Base-by-base conservation (phyloP, 345 rosid genomes). In the Mallotus nudiflorus region DNA sequence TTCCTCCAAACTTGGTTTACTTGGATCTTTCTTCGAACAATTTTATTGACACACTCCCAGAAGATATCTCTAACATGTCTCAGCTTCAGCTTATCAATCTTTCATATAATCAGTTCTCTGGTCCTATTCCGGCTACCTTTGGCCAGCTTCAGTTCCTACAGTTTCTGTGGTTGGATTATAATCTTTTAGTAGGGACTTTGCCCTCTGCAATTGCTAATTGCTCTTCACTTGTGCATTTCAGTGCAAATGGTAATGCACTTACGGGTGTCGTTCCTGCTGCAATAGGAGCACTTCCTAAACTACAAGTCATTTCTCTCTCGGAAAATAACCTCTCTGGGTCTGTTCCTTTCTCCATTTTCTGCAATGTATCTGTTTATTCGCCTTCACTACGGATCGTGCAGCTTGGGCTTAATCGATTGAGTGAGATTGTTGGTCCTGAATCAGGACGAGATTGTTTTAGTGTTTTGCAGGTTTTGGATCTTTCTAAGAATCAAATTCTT, bases 151-250 rank as follows among this genome's bases (percentile, higher is more conserved):
- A 89, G 71, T 59, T 77, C 25, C 83, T 91, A 1, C 83, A 88
- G 78, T 90, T 89, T 64, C 80, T 95, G 1, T 90, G 95, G 97
- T 83, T 95, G 0, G 97, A 91, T 63, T 80, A 63, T 72, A 95
- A 91, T 62, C 70, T 59, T 45, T 50, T 91, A 31, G 85, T 84
- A 65, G 99, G 97, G 19, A 88, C 99, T 60, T 54, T 91, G 50
- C 97, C 97, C 4, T 94, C 97, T 0, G 93, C 91, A 2, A 61
- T 95, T 9, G 87, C 92, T 0, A 95, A 90, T 72, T 89, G 95
- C 57, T 88, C 93, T 16, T 88, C 97, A 27, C 86, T 91, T 18
- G 81, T 88, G 37, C 99, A 91, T 60, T 76, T 91, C 65, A 91
- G 97, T 63, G 95, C 85, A 5, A 80, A 85, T 52, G 89, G 79